phyloP scores from a whole-genome alignment of 495 filamentous ascomycete genomes.

The Neurospora hispaniola region DNA sequence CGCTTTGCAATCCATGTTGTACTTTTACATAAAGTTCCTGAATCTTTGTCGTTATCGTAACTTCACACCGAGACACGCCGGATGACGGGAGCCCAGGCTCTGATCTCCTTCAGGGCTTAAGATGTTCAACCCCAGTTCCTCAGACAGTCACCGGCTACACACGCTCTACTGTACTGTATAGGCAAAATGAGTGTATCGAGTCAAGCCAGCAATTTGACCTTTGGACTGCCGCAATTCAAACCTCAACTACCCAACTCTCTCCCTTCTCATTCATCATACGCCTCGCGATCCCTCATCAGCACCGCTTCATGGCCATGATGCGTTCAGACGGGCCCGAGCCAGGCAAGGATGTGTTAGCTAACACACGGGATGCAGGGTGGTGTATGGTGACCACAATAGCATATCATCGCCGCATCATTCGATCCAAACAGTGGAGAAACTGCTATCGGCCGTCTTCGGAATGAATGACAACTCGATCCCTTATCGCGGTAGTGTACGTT shows the following conservation, averaged over 20 bases:
- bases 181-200: neutral
- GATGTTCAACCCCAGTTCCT: neutral
- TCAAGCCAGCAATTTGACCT: neutral
- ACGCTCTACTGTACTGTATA: neutral
- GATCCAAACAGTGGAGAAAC: constrained; percentile 5
- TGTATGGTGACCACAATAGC: constrained; percentile 11
- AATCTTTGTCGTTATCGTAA: neutral
- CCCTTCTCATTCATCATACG: neutral
- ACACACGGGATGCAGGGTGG: neutral
- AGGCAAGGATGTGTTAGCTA: neutral
- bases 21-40: neutral
- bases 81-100: neutral
- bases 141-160: neutral
- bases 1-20: neutral
- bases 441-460: neutral
- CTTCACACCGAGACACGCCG: neutral
- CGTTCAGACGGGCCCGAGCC: neutral
- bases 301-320: neutral
- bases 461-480: neutral
- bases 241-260: neutral
- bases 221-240: neutral
- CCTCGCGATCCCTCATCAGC: neutral
- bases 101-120: neutral
- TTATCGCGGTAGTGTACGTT: neutral
- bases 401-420: constrained; percentile 16